Conservation (phyloP, 139 green algal genomes). For the Pleodorina starrii region DNA sequence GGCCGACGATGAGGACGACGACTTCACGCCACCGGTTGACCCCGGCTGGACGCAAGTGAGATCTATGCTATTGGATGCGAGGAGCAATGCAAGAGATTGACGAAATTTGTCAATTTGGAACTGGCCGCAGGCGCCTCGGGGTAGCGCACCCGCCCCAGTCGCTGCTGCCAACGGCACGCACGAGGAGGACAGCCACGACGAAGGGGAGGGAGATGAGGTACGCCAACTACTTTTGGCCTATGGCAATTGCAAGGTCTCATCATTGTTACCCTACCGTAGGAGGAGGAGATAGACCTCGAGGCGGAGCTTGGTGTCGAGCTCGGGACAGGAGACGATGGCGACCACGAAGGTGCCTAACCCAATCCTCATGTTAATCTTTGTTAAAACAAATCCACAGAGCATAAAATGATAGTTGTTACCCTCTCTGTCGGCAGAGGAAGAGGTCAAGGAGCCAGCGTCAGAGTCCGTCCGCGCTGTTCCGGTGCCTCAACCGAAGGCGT, state of each 20-base stretch:
- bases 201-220: slow-evolving; percentile 61
- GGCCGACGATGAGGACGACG: slow-evolving; percentile 66
- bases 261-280: background rate
- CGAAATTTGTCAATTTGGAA: background rate
- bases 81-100: background rate
- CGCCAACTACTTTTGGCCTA: background rate
- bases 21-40: slow-evolving; percentile 47
- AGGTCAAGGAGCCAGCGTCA: slow-evolving; percentile 7
- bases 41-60: slow-evolving; percentile 39
- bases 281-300: slow-evolving; percentile 65
- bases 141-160: background rate
- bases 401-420: too few species aligned
- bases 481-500: slow-evolving; percentile 37
- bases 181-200: slow-evolving; percentile 58
- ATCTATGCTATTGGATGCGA: background rate
- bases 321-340: slow-evolving; percentile 50
- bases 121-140: slow-evolving; percentile 17
- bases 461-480: slow-evolving; percentile 19
- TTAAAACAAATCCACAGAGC: too few species aligned
- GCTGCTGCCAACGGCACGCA: slow-evolving; percentile 41
- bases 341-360: slow-evolving; percentile 45
- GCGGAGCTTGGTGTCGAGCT: slow-evolving; percentile 65
- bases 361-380: too few species aligned
- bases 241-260: background rate
- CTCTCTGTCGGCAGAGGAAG: slow-evolving; percentile 56